Evolutionary conservation across 1,284 basidiomycete genomes (phyloP).

Genomic region (Cryptococcus jaspeensis): DNA sequence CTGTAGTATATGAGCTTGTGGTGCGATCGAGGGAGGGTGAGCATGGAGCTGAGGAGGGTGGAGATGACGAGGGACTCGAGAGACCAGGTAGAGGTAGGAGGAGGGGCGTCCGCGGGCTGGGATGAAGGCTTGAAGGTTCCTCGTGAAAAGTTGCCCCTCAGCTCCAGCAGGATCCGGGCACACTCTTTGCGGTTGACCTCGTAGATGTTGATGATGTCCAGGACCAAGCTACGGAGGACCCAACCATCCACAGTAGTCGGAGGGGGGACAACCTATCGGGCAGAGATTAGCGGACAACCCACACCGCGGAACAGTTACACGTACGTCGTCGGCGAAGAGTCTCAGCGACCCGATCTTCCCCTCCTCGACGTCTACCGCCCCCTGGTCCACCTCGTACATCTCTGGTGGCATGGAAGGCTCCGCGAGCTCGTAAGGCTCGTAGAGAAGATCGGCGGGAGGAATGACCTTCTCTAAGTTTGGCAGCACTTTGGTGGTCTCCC

Average conservation of each 20-base stretch:
- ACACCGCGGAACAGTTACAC: conserved; percentile 27
- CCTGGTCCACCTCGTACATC: conserved; percentile 61
- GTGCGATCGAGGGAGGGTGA: conserved; percentile 73
- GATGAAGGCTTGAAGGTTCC: conserved; percentile 66
- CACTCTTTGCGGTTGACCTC: conserved; percentile 96
- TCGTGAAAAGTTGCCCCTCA: conserved; percentile 77
- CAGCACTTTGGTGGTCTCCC: conserved; percentile 49
- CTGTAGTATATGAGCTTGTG: conserved; percentile 85
- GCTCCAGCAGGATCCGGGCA: conserved; percentile 79
- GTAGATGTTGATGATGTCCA: conserved; percentile 87
- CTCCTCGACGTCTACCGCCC: conserved; percentile 48
- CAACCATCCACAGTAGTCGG: conserved; percentile 73
- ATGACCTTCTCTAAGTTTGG: conserved; percentile 57
- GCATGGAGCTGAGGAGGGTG: conserved; percentile 69
- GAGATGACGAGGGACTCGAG: conserved; percentile 47
- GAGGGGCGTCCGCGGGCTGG: conserved; percentile 24
- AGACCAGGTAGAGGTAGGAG: conserved; percentile 42
- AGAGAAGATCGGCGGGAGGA: conserved; percentile 54
- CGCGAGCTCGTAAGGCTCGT: conserved; percentile 65
- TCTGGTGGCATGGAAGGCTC: conserved; percentile 83
- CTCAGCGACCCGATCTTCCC: conserved; percentile 58
- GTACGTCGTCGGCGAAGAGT: conserved; percentile 76
- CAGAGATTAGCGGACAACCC: background rate
- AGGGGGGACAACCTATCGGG: conserved; percentile 68
- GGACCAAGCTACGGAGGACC: conserved; percentile 69